These are phyloP conservation scores for Botryotinia convoluta DNA, from an alignment of 2,329 filamentous ascomycete genomes.

Conservation along the genomic window DNA sequence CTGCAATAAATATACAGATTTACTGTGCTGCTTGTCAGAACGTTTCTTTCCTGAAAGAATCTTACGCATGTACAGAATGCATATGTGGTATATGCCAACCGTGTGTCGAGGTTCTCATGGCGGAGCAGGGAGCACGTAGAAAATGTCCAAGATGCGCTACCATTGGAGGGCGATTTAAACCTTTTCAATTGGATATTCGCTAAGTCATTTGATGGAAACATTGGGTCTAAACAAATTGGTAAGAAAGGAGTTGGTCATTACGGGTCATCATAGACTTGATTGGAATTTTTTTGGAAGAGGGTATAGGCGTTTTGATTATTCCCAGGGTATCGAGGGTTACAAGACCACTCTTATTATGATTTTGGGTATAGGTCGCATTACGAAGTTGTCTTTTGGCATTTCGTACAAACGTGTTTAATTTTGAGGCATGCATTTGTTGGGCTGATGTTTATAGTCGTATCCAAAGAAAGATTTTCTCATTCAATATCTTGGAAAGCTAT, in stretches of 20 bases:
- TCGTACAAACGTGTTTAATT: background rate
- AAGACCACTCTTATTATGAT: constrained; percentile 10
- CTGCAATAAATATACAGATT: constrained; percentile 76
- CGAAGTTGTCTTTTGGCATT: background rate
- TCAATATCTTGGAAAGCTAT: background rate
- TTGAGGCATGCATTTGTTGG: constrained; percentile 12
- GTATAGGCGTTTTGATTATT: constrained; percentile 17
- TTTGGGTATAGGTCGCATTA: constrained; percentile 16
- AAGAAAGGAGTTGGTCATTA: constrained; percentile 8
- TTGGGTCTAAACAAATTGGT: constrained; percentile 3
- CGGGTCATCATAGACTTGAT: constrained; percentile 16
- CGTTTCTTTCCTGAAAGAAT: constrained; percentile 73
- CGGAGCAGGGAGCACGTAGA: constrained; percentile 70
- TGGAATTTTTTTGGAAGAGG: constrained; percentile 5
- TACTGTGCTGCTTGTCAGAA: constrained; percentile 87
- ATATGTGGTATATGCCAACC: constrained; percentile 89
- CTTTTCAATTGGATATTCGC: constrained; percentile 79
- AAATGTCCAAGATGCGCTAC: constrained; percentile 79
- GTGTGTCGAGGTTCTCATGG: constrained; percentile 78
- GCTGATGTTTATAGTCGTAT: constrained; percentile 22
- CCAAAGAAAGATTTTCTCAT: constrained; percentile 7
- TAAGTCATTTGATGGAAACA: constrained; percentile 38
- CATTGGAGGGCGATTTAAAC: constrained; percentile 77
- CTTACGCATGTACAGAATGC: constrained; percentile 93
- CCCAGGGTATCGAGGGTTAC: constrained; percentile 8